A percentile compares a stretch with the other conserved stretches of the same genome.
Conservation (phyloP, 441 rosid species). For the Pelargonium fulgidum region DNA sequence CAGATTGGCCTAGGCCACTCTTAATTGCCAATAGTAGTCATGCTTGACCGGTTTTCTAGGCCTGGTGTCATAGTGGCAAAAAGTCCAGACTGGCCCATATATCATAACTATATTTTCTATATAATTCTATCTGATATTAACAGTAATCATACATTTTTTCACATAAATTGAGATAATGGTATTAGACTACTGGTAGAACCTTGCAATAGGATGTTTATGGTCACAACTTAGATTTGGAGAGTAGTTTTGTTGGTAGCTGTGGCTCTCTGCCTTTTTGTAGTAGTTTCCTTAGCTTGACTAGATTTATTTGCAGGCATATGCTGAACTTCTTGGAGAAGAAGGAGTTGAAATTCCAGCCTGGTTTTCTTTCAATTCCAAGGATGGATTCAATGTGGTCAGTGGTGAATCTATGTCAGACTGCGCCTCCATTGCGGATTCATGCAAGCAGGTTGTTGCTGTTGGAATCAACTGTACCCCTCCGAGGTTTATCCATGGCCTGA, state of each 20-base stretch:
- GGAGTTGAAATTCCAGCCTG: slow-evolving; percentile 58
- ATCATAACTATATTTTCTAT: too few species aligned
- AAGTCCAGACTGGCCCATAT: too few species aligned
- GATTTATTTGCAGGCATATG: slow-evolving; percentile 48
- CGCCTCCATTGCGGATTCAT: slow-evolving; percentile 62
- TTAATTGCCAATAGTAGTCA: too few species aligned
- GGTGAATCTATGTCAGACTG: slow-evolving; percentile 69
- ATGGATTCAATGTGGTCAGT: slow-evolving; percentile 57
- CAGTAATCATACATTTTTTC: too few species aligned
- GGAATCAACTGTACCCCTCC: slow-evolving; percentile 90
- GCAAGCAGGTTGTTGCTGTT: slow-evolving; percentile 60
- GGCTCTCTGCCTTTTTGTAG: too few species aligned
- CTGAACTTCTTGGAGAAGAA: slow-evolving; percentile 73
- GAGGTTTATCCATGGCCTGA: slow-evolving; percentile 51
- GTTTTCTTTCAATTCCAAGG: slow-evolving; percentile 72
- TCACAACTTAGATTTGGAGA: not conserved
- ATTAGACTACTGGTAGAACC: not conserved
- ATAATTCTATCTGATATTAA: too few species aligned
- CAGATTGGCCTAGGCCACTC: too few species aligned
- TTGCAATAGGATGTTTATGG: not conserved
- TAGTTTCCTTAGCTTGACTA: not conserved
- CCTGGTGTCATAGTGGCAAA: too few species aligned
- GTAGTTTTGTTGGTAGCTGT: not conserved
- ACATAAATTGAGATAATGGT: not conserved
- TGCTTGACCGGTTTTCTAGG: too few species aligned